Base-by-base conservation (phyloP, 257 asterid species). In the Marsdenia floribunda region DNA sequence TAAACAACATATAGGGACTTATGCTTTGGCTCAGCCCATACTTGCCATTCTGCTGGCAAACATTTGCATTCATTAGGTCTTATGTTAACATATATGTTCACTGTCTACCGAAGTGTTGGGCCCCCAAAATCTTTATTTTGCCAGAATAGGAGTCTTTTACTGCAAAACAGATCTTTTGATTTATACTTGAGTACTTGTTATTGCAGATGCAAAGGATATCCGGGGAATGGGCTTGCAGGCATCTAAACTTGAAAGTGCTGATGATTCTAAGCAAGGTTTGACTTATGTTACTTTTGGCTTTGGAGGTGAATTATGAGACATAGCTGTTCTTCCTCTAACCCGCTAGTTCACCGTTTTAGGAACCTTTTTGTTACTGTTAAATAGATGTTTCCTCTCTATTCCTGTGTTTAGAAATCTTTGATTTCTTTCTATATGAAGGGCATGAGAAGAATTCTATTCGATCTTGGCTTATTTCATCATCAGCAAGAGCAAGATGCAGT, bases 201-300 rank as follows among this genome's bases (percentile, higher is more conserved):
- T 44, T 82, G 72, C 80, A 94, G 99, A 92, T 86, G 96, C 89
- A 71, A 82, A 83, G 80, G 98, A 92, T 80, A 85, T 95, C 78
- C 83, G 98, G 84, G 99, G 99, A 73, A 81, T 92, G 96, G 98
- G 98, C 83, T 84, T 95, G 87, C 98, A 95, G 85, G 98, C 93
- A 78, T 90, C 99, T 9, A 95, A 95, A 85, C 99, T 95, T 74
- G 96, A 92, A 88, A 89, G 81, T 73, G 80, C 81, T n/a, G 89
- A 87, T 73, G 88, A 68, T 82, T 73, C 81, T 83, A 89, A 79
- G 66, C 86, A 64, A 84, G 97, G 99, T 91, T 78, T 71, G 86
- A 53, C 46, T 37, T 78, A 37, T 46, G n/a, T 33, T 72, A 8
- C 11, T 49, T 72, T 52, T 40, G 37, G 73, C 11, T 7, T 24